Base-by-base conservation (phyloP, 2,329 filamentous ascomycete genomes). In the Diaporthe citrichinensis region DNA sequence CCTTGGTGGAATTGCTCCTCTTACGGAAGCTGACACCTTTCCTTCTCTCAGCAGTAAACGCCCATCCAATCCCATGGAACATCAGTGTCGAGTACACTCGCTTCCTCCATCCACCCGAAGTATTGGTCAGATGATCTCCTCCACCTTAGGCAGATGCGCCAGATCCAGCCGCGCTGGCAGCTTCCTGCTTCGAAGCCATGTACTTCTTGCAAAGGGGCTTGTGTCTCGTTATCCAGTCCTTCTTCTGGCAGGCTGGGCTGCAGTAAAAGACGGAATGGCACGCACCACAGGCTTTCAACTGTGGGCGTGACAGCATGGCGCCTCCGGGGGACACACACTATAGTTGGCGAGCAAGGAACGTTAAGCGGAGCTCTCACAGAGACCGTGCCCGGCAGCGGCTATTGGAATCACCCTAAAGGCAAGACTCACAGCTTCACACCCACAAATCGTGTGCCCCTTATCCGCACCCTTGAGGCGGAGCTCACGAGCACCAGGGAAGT, bases 121-220 rank as follows among this genome's bases (percentile, higher is more conserved):
- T 6, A 34, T 58, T 20, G 28, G 10, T 4, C 2, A 31, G 23
- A 25, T 51, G 23, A 4, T 2, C 14, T 20, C 28, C 15, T 34
- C 12, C 4, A 25, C 25, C 36, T 44, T 20, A 61, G 3, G 36
- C 58, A 6, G 58, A 44, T 61, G 36, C 2, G 14, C 23, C 58
- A 39, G 58, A 14, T 23, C 6, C 58, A 41, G n/a, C 58, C 14
- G 9, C 12, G 23, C 12, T 15, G 57, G 36, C 28, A 20, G 17
- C 46, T 51, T 44, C n/a, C n/a, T 51, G 20, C 44, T 51, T 68
- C 23, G 69, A 72, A 1, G 84, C 84, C 68, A 91, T 90, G 81
- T 90, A 90, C 75, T 79, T 85, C 53, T 77, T 84, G 5, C 69
- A 71, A 41, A 79, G 77, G 58, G 78, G 41, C 61, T 79, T 34